Evolutionary conservation across 768 basidiomycete genomes (phyloP), one percentile per base, ranked within the genome.

Genomic region (Auricularia sp.): DNA sequence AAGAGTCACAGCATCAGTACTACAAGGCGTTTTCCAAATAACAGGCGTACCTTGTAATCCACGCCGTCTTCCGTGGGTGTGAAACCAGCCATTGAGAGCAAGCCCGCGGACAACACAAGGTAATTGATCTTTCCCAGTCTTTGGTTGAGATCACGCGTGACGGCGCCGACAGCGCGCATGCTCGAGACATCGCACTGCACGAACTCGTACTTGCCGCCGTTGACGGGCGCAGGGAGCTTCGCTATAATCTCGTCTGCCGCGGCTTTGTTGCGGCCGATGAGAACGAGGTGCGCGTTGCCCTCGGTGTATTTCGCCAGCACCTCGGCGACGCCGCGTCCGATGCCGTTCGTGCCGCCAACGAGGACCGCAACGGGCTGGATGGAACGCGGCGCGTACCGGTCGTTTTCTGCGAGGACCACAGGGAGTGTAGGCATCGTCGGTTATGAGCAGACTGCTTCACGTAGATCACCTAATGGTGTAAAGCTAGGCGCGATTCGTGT

Each of bases 131-230:
- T 83, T 0, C 77, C 74, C 11, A 80, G 71, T 29, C 74, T 70
- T 4, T 64, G 43, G 7, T 65, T 64, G 36, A 81, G 71, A 23
- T 72, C 71, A 3, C 68, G 64, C 8, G 76, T 69, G 14, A 74
- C 71, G 16, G 68, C 66, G 44, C 77, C 74, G 2, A 84, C 78
- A 66, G 83, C 82, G 72, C 76, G 75, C 77, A 86, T 83, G 43
- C 80, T 71, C 18, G 78, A 75, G 6, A 75, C 78, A 56, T 84
- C 84, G 74, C 83, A 82, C 65, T 77, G 70, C n/a, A 84, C 74
- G 69, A 84, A 84, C 67, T 82, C 80, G 71, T 79, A 70, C 70
- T 69, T 64, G 63, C 62, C 66, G 47, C 53, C 69, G 51, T 58
- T 68, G 36, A 65, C 61, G 16, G 64, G 21, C 2, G 53, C 63